phyloP scores from a whole-genome alignment of 1,139 yeast species.

The Nakaseomyces bracarensis region DNA sequence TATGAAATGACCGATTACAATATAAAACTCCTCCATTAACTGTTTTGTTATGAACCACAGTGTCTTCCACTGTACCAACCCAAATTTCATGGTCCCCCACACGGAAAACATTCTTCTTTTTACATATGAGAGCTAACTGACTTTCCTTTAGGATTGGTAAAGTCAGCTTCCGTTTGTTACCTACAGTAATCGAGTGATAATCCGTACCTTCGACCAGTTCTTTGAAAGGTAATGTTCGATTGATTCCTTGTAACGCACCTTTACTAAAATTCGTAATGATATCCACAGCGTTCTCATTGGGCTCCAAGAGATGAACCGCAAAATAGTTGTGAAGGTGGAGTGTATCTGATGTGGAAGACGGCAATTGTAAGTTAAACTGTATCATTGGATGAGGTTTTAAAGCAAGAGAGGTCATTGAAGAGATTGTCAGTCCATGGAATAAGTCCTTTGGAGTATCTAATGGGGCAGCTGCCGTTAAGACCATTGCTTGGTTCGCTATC shows the following conservation, averaged over 20 bases:
- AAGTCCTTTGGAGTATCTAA: constrained; percentile 16
- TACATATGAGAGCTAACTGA: constrained; percentile 59
- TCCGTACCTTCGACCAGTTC: constrained; percentile 31
- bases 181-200: constrained; percentile 17
- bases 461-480: constrained; percentile 33
- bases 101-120: constrained; percentile 43
- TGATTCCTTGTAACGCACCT: constrained; percentile 36
- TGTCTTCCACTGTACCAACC: constrained; percentile 62
- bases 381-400: constrained; percentile 64
- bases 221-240: constrained; percentile 38
- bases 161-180: constrained; percentile 20
- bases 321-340: constrained; percentile 48
- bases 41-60: constrained; percentile 33
- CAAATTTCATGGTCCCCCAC: constrained; percentile 84
- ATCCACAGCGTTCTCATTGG: constrained; percentile 43
- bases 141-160: constrained; percentile 56
- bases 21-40: constrained; percentile 58
- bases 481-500: constrained; percentile 36
- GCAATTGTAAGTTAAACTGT: constrained; percentile 75
- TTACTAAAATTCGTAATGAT: constrained; percentile 55
- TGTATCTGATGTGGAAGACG: constrained; percentile 64
- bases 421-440: constrained; percentile 64
- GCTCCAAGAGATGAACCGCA: constrained; percentile 71
- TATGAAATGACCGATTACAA: constrained; percentile 53
- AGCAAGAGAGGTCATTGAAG: constrained; percentile 73